Evolutionary conservation across 1,284 basidiomycete genomes (phyloP), one percentile per base, ranked within the genome.

Genomic region (Trichosporon coremiiforme): DNA sequence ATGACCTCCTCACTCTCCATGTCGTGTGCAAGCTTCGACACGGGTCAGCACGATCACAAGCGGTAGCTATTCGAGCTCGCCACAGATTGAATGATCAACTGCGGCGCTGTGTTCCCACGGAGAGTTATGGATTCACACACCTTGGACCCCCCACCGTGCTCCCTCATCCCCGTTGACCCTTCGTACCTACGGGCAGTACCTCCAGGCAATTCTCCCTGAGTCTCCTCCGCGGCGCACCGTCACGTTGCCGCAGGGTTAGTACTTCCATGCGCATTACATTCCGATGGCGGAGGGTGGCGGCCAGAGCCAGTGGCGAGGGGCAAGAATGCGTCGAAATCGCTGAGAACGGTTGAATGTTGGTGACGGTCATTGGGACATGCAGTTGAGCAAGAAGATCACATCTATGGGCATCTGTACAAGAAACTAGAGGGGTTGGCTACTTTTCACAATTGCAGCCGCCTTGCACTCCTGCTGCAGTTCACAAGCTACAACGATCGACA

Each of bases 351-450:
- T 25, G 25, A 25, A 25, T 25, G 25, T 25, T 25, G 25, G 25
- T 25, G 25, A 25, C 25, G 25, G 25, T 25, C 25, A 25, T 25
- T 25, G 25, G 25, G 25, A 25, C 25, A 25, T 25, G 25, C 25
- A 8, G 50, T 25, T 25, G 20, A 20, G 50, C 50, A 53, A 53
- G 50, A 53, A 53, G 50, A 47, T 53, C 50, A 53, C 50, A 53
- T 53, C 50, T 53, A 53, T 20, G 50, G 22, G 22, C 4, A 20
- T 25, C 22, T 53, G 50, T 53, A 53, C 50, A 53, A 25, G 45
- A 13, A 47, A 9, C 22, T 13, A 25, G 8, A 25, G 50, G 8
- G 2, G 9, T 9, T 25, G 22, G 20, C 4, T 53, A 45, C 41
- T 45, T 45, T 45, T n/a, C 5, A 17, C 15, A 45, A 12, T n/a